Evolutionary conservation across 2,329 filamentous ascomycete genomes (phyloP).

Genomic region (Curvularia lunata): DNA sequence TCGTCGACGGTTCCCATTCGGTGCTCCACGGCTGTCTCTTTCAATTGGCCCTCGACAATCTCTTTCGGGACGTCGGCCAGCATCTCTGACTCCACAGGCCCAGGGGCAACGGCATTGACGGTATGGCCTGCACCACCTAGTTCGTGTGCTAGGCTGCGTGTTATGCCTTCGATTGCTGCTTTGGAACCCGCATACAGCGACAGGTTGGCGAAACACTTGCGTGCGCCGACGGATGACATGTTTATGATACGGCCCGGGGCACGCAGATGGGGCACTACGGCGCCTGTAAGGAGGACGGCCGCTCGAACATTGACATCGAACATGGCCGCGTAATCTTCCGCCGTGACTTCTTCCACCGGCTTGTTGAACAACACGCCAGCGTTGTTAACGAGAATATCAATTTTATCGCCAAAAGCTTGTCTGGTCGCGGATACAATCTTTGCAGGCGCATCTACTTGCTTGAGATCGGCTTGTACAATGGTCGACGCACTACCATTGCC

Average conservation of each 20-base stretch:
- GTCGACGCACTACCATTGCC: slow-evolving; percentile 48
- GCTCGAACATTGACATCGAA: slow-evolving; percentile 65
- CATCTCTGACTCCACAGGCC: slow-evolving; percentile 65
- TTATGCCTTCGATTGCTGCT: slow-evolving; percentile 66
- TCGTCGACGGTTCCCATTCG: slow-evolving; percentile 60
- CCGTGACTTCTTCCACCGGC: slow-evolving; percentile 43
- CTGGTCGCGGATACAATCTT: slow-evolving; percentile 48
- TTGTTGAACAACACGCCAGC: slow-evolving; percentile 43
- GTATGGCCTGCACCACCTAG: slow-evolving; percentile 64
- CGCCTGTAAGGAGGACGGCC: slow-evolving; percentile 61
- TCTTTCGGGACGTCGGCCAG: slow-evolving; percentile 59
- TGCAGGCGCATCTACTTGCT: slow-evolving; percentile 40
- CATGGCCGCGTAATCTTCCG: slow-evolving; percentile 60
- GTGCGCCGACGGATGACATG: slow-evolving; percentile 61
- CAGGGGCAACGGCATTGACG: slow-evolving; percentile 66
- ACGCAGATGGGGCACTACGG: slow-evolving; percentile 59
- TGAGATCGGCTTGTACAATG: slow-evolving; percentile 51
- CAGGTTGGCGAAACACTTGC: slow-evolving; percentile 55
- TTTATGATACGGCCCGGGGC: slow-evolving; percentile 63
- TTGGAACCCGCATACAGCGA: slow-evolving; percentile 64
- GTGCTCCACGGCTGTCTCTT: slow-evolving; percentile 59
- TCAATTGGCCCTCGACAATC: slow-evolving; percentile 58
- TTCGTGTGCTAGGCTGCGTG: slow-evolving; percentile 65
- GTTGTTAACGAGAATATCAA: slow-evolving; percentile 56
- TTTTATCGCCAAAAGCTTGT: slow-evolving; percentile 47